Base-by-base conservation (phyloP, 257 asterid genomes). In the Avicennia marina region DNA sequence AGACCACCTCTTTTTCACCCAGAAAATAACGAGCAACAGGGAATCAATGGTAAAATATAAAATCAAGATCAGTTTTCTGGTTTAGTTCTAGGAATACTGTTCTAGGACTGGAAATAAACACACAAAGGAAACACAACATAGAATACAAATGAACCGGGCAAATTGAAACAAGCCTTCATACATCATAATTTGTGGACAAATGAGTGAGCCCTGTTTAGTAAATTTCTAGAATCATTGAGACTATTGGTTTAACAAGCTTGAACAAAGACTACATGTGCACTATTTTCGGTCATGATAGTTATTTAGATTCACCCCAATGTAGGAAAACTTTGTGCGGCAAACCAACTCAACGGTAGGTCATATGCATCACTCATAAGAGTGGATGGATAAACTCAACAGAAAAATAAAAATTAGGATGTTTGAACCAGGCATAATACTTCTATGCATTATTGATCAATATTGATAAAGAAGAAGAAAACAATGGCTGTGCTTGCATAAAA, bases 21-120 rank as follows among this genome's bases (percentile, higher is more conserved):
- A 22, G n/a, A 9, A 18, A 12, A 38, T 20, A 6, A 26, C n/a
- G 21, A 55, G 15, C 5, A 53, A 53, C 19, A 19, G 20, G 29
- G 40, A 2, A 4, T 11, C 13, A 52, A 34, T 53, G 45, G 46
- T 11, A 13, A 13, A 18, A 19, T 11, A 34, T 9, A 12, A 7
- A 32, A 32, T 34, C 46, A 53, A 46, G 20, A 53, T 53, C 45
- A 53, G 17, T 11, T 53, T 53, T 27, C 8, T 51, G 24, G 24
- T 53, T 53, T 34, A 48, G 19, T 20, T 33, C 6, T 1, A 2
- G 24, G 20, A 18, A 47, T 1, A 13, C 45, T 20, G 24, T 53
- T 11, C 18, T 13, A 13, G 45, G 31, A 53, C 46, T 53, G 50
- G 39, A 12, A 16, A 38, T 6, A 7, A 38, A 38, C 41, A 38